phyloP scores from a whole-genome alignment of 352 stramenopile genomes.

The Pythium sukuiense region DNA sequence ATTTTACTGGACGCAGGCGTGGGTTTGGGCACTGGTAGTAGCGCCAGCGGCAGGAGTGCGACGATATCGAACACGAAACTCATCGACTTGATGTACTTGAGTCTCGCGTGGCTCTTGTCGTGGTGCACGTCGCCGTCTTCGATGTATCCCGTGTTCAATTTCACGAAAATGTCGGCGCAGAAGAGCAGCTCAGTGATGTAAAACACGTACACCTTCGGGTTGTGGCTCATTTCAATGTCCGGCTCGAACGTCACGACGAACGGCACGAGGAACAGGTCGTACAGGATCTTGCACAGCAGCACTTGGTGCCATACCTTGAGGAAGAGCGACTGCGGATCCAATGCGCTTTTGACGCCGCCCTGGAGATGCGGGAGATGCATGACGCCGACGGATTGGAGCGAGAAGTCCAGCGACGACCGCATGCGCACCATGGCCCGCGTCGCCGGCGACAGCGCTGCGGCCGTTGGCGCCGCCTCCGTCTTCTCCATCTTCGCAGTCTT shows the following conservation, averaged over 20 bases:
- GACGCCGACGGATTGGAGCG: constrained; percentile 13
- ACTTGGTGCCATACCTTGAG: constrained; percentile 58
- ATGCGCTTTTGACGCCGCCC: constrained; percentile 25
- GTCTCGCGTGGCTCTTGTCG: constrained; percentile 25
- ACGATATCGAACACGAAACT: constrained; percentile 47
- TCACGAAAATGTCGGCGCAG: constrained; percentile 50
- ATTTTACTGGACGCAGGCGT: constrained; percentile 23
- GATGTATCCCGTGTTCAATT: constrained; percentile 56
- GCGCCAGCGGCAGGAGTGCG: constrained; percentile 41
- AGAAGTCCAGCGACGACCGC: constrained; percentile 24
- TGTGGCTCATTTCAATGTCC: not conserved
- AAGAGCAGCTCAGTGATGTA: constrained; percentile 51
- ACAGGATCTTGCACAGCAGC: constrained; percentile 39
- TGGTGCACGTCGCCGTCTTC: constrained; percentile 42
- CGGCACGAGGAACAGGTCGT: constrained; percentile 48
- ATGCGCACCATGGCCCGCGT: constrained; percentile 11
- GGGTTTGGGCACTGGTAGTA: constrained; percentile 19
- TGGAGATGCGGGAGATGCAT: constrained; percentile 13
- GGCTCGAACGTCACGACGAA: constrained; percentile 55
- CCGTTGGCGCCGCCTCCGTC: not conserved
- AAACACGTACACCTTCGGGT: constrained; percentile 29
- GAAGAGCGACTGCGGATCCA: constrained; percentile 41
- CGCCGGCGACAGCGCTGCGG: not conserved
- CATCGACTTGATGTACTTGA: constrained; percentile 53
- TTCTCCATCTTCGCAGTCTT: not conserved